Base-by-base conservation (phyloP, 352 stramenopile genomes). In the Halophytophthora polymorphica region DNA sequence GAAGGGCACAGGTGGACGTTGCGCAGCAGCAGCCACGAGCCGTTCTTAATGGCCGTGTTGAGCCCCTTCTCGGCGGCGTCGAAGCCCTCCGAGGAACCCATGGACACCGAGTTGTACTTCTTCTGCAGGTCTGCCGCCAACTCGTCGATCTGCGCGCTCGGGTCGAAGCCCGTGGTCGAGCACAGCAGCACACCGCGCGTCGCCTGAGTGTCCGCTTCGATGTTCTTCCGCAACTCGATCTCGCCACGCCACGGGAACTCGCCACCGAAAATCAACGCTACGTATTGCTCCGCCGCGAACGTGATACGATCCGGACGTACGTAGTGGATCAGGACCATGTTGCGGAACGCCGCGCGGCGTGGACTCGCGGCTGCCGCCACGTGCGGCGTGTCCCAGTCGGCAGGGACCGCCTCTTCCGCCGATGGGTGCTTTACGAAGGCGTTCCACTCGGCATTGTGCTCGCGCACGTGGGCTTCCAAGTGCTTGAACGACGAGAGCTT, bases 1-100 rank as follows among this genome's bases (percentile, higher is more conserved):
- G 88, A 93, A n/a, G 93, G 84, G 56, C 96, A 99, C 36, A 99
- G 70, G 67, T 99, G 98, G 19, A 98, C 92, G 77, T 99, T 99
- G 35, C 98, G 96, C 51, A 99, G 73, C 63, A 99, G 80, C 11
- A 99, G 80, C 97, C 97, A 99, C 22, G 80, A 96, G 33, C 97
- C 98, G 45, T 88, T 84, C 67, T 98, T 98, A 7, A 97, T 71
- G n/a, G 96, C 97, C 35, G 87, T 89, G 39, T 91, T 88, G 46
- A 99, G 68, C 14, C 95, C 80, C 52, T 93, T 96, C 56, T 99
- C 96, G 3, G 98, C 97, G 17, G 90, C 85, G 37, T 93, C 86
- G 53, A 96, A 99, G 22, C 96, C 96, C 75, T 99, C 97, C 1
- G 83, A 71, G 45, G 95, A 98, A 45, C 98, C 98, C 96, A 99